A percentile compares a stretch with the other conserved stretches of the same genome.
Evolutionary conservation across 805 yeast genomes (phyloP).

Genomic region (Wickerhamomyces xylosicus): DNA sequence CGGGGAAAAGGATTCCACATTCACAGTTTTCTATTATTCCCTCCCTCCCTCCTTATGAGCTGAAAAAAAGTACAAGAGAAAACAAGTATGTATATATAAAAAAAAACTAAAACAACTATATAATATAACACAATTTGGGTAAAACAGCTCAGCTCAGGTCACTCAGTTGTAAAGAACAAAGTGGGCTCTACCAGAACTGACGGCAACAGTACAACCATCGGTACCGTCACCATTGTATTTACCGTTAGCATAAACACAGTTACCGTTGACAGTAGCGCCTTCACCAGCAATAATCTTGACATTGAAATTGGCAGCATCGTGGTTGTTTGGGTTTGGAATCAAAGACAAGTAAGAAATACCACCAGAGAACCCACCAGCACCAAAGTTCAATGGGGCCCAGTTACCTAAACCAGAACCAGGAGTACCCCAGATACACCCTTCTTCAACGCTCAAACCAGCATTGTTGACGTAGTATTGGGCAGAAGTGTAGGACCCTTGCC

Average conservation of each 20-base stretch:
- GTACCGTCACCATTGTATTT: constrained; percentile 54
- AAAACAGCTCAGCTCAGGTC: too few species aligned
- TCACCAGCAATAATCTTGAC: constrained; percentile 70
- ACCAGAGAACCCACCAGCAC: constrained; percentile 65
- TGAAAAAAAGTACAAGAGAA: too few species aligned
- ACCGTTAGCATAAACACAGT: constrained; percentile 77
- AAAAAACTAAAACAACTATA: too few species aligned
- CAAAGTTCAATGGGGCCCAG: constrained; percentile 96
- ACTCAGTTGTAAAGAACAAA: constrained; percentile 53
- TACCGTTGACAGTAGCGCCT: constrained; percentile 54
- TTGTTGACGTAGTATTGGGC: constrained; percentile 96
- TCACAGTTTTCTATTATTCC: too few species aligned
- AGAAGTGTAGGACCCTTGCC: constrained; percentile 78
- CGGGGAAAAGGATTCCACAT: too few species aligned
- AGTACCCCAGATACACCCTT: constrained; percentile 93
- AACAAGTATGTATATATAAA: too few species aligned
- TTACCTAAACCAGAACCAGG: constrained; percentile 77
- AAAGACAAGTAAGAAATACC: constrained; percentile 72
- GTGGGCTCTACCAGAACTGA: constrained; percentile 73
- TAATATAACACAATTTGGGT: too few species aligned
- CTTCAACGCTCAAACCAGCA: constrained; percentile 83
- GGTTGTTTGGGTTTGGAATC: constrained; percentile 93
- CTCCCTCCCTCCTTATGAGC: too few species aligned
- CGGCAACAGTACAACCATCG: constrained; percentile 92
- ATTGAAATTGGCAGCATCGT: constrained; percentile 54